These are phyloP conservation scores for Malassezia equina DNA, from an alignment of 1,284 basidiomycete species.

Conservation along the genomic window DNA sequence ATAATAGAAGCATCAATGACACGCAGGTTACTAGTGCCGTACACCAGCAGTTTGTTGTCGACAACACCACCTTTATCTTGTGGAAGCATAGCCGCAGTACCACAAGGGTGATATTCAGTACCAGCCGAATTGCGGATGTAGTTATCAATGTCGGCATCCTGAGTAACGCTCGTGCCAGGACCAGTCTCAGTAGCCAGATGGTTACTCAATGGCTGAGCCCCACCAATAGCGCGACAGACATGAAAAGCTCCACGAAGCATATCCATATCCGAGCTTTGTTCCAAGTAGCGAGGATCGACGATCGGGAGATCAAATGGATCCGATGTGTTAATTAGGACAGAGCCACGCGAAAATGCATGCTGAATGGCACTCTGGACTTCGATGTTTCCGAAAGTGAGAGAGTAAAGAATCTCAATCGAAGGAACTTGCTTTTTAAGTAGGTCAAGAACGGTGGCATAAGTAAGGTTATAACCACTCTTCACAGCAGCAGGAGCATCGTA, in stretches of 20 bases:
- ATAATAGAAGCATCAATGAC: conserved; percentile 33
- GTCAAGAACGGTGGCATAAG: conserved; percentile 54
- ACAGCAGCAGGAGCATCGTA: conserved; percentile 55
- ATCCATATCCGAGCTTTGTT: conserved; percentile 50
- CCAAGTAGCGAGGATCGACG: conserved; percentile 59
- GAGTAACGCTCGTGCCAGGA: conserved; percentile 24
- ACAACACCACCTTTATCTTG: conserved; percentile 37
- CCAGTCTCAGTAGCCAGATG: conserved; percentile 16
- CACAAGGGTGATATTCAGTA: conserved; percentile 54
- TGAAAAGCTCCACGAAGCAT: conserved; percentile 58
- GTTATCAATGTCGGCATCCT: conserved; percentile 53
- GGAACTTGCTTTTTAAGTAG: conserved; percentile 48
- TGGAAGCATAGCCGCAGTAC: conserved; percentile 34
- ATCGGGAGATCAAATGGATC: conserved; percentile 55
- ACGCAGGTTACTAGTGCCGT: conserved; percentile 32
- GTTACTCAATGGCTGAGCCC: conserved; percentile 17
- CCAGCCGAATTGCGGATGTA: conserved; percentile 50
- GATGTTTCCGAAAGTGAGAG: conserved; percentile 24
- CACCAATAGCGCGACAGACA: conserved; percentile 52
- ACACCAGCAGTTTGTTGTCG: conserved; percentile 26
- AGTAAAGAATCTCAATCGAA: conserved; percentile 32
- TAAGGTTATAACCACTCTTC: conserved; percentile 58
- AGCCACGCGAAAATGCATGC: conserved; percentile 55
- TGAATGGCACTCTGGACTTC: conserved; percentile 60
- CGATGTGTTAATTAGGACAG: conserved; percentile 53